Conservation (phyloP, 176 grass and related monocot genomes). For the Elymus sibiricus region DNA sequence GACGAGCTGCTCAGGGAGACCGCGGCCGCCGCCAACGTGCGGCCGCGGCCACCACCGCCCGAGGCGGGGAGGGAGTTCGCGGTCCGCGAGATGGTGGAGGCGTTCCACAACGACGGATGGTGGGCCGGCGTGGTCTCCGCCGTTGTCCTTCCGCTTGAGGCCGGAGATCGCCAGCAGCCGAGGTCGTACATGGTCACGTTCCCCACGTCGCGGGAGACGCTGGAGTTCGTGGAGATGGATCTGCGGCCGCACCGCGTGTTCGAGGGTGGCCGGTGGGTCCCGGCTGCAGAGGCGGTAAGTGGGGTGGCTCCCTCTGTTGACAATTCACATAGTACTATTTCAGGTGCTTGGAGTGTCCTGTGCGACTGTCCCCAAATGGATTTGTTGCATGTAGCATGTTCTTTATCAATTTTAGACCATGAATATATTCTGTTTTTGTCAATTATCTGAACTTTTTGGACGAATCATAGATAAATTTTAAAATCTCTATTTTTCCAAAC, state of each 20-base stretch:
- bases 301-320: no score
- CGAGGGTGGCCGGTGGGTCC: slow-evolving; percentile 32
- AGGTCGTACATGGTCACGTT: slow-evolving; percentile 46
- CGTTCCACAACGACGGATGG: slow-evolving; percentile 4
- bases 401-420: not conserved
- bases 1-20: not conserved
- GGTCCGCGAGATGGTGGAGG: not conserved
- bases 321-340: no score
- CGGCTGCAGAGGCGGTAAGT: slow-evolving; percentile 25
- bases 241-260: slow-evolving; percentile 49
- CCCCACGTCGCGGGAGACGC: slow-evolving; percentile 49
- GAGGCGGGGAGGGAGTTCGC: not conserved
- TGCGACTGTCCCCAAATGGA: no score
- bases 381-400: not conserved
- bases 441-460: no score
- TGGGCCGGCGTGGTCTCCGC: slow-evolving; percentile 6
- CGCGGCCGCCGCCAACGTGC: not conserved
- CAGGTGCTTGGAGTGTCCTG: no score
- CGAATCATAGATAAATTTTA: no score
- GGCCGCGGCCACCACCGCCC: not conserved
- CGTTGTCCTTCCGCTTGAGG: not conserved
- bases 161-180: not conserved
- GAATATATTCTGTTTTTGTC: no score
- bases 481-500: no score
- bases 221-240: slow-evolving; percentile 36